Evolutionary conservation across 306 rosid species (phyloP), one percentile per base, ranked within the genome.

Genomic region (Dryas drummondii): DNA sequence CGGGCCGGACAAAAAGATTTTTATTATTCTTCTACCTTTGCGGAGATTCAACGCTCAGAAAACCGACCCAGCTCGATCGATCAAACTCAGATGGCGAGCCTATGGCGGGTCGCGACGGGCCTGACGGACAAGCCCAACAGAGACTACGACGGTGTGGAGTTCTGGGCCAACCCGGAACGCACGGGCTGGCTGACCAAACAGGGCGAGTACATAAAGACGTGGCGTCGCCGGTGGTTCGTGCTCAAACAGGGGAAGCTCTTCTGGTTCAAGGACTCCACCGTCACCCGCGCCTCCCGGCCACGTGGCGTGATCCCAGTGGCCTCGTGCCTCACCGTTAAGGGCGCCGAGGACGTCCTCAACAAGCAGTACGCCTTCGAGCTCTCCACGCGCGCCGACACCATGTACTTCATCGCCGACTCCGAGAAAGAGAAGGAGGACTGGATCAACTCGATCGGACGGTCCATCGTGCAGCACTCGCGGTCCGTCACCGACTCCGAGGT

Each of bases 381-480:
- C 7, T 82, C 89, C 22, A 78, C 87, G 45, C 83, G 86, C 68
- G 32, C 86, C 11, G 89, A 87, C 40, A 85, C 89, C 17, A 85
- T 87, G 89, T 85, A 83, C 84, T 87, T 87, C 87, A 74, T 85
- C 81, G 87, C 87, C 62, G 91, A 82, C 52, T 83, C 89, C 6
- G 89, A 87, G 79, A 85, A 84, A 77, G 91, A 87, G 69, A 87
- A 83, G 80, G 91, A 85, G 79, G 91, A 87, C 14, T 87, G 91
- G 94, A 89, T 87, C 85, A 89, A 85, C 73, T 85, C 91, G 59
- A 83, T 89, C 41, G 94, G 94, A 1, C 79, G 91, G 62, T 87
- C 87, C 44, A 87, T 89, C 56, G 91, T 89, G 56, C 91, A 87
- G 83, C 89, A 81, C 70, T 89, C 94, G 37, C 79, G 88, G 76